phyloP scores from a whole-genome alignment of 73 alveolate genomes.

The Tetrahymena malaccensis region DNA sequence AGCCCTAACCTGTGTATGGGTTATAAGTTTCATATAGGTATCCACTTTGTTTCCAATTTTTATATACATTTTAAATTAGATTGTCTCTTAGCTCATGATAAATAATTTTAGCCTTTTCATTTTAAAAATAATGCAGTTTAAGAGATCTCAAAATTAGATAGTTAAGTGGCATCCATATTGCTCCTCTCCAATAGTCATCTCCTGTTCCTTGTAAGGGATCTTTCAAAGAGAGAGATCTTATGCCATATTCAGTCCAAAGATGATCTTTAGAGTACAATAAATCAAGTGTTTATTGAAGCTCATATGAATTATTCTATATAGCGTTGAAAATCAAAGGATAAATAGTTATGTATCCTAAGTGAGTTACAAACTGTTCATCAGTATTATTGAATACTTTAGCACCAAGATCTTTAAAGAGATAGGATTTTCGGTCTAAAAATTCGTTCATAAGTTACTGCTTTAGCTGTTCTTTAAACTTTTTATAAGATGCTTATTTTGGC shows the following conservation, averaged over 20 bases:
- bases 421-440: constrained; percentile 10
- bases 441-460: neutral
- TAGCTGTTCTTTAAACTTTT: neutral
- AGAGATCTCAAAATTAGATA: constrained; percentile 79
- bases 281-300: constrained; percentile 5
- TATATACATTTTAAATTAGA: constrained; percentile 63
- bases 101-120: neutral
- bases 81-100: constrained; percentile 70
- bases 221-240: constrained; percentile 77
- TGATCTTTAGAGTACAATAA: constrained; percentile 20
- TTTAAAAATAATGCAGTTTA: constrained; percentile 30
- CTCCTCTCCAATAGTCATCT: constrained; percentile 97
- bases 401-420: constrained; percentile 14
- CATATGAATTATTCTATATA: neutral
- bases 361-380: constrained; percentile 66
- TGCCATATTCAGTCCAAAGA: constrained; percentile 78
- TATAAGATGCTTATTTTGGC: neutral
- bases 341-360: constrained; percentile 88
- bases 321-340: constrained; percentile 86
- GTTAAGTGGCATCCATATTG: constrained; percentile 87
- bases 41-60: constrained; percentile 72
- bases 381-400: neutral
- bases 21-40: constrained; percentile 74
- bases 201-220: constrained; percentile 83
- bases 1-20: constrained; percentile 62